Base-by-base conservation (phyloP, 306 rosid species). In the Parietaria judaica region DNA sequence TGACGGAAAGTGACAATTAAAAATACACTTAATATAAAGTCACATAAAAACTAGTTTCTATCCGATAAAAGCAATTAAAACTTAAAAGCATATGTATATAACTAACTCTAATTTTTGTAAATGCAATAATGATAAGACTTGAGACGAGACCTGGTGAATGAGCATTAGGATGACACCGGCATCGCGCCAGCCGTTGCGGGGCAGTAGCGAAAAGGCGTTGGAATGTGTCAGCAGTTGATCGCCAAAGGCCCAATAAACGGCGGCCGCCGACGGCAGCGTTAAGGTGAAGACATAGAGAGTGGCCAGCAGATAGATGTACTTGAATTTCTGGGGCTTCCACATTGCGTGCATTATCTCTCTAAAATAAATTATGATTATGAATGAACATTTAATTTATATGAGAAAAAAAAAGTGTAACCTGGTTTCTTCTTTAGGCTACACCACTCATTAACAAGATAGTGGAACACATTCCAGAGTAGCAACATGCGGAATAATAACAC, bases 261-360 rank as follows among this genome's bases (percentile, higher is more conserved):
- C 87, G 70, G 74, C 3, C 6, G 98, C 83, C 36, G 98, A 91
- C 38, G 98, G 98, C 55, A 91, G 79, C 58, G 98, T 91, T 63
- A 91, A 81, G 15, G 98, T 91, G 83, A 83, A 88, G 9, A 91
- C 96, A 78, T 81, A 91, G 13, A 88, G 66, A 1, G 98, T 91
- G 14, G 98, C 98, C 15, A 66, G 58, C 6, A 91, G 76, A 85
- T 88, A 91, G 5, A 91, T 85, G 56, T 70, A 77, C 71, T 91
- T 88, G 76, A 91, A 91, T 69, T 88, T 91, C 73, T 81, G 89
- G 63, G 96, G 98, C 80, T 83, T 91, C 96, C 96, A 91, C 98
- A 91, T 91, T 63, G 98, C 98, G 79, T 91, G 89, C 98, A 91
- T 91, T 71, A 91, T 88, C 82, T 91, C 98, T 86, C 98, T 91